These are phyloP conservation scores for Ascochyta fabae DNA, from an alignment of 2,329 filamentous ascomycete genomes.

Conservation along the genomic window DNA sequence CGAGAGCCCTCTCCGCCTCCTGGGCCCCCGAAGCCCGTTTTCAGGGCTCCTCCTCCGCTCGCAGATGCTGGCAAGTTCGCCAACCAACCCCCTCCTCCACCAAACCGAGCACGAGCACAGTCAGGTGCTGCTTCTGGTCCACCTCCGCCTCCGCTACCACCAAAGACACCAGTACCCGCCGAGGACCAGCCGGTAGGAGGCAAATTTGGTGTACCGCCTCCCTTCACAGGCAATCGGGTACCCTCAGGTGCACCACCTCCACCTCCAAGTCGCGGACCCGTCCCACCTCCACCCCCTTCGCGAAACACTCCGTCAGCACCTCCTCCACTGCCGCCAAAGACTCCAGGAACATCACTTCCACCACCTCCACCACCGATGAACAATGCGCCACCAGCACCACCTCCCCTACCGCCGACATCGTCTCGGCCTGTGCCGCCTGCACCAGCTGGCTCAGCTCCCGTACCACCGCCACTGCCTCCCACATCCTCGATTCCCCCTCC, in stretches of 20 bases:
- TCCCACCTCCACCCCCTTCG: slow-evolving; percentile 63
- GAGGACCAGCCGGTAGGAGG: slow-evolving; percentile 59
- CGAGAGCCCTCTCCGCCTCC: slow-evolving; percentile 74
- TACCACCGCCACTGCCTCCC: slow-evolving; percentile 35
- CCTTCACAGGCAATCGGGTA: slow-evolving; percentile 70
- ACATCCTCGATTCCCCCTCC: slow-evolving; percentile 45
- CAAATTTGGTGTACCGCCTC: slow-evolving; percentile 79
- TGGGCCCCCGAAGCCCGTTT: slow-evolving; percentile 67
- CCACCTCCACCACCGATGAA: slow-evolving; percentile 60
- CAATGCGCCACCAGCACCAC: slow-evolving; percentile 39
- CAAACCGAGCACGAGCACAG: slow-evolving; percentile 58
- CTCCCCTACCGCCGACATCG: slow-evolving; percentile 38
- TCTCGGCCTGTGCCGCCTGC: slow-evolving; percentile 35
- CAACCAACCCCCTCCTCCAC: slow-evolving; percentile 54
- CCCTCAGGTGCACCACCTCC: slow-evolving; percentile 74
- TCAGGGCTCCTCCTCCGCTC: slow-evolving; percentile 85
- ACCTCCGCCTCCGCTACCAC: slow-evolving; percentile 68
- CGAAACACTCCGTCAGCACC: slow-evolving; percentile 50
- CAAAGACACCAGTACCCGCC: slow-evolving; percentile 68
- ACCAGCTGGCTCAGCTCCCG: slow-evolving; percentile 31
- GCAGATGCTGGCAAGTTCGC: slow-evolving; percentile 90
- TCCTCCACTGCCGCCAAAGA: slow-evolving; percentile 49
- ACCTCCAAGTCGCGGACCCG: slow-evolving; percentile 72
- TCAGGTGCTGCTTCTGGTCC: slow-evolving; percentile 61
- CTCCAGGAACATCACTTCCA: slow-evolving; percentile 58